These are phyloP conservation scores for Vigna reflexopilosa DNA, from an alignment of 306 rosid species.

Conservation along the genomic window DNA sequence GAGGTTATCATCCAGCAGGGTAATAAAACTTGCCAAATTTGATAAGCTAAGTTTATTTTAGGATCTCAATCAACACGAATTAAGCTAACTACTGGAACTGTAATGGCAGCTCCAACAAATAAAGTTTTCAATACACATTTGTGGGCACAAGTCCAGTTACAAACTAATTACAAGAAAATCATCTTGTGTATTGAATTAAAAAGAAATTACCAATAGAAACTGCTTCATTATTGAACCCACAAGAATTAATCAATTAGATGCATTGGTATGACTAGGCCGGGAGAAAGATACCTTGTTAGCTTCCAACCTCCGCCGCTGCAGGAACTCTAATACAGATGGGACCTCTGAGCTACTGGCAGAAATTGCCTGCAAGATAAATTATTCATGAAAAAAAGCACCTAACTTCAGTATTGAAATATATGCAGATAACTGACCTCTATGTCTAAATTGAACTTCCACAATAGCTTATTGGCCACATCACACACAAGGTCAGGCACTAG, in stretches of 20 bases:
- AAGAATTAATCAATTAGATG: constrained; percentile 37
- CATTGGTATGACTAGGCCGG: constrained; percentile 13
- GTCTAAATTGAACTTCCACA: constrained; percentile 91
- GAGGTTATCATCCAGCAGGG: constrained; percentile 27
- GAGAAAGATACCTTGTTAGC: constrained; percentile 68
- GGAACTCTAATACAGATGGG: constrained; percentile 88
- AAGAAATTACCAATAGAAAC: constrained; percentile 25
- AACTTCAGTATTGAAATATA: constrained; percentile 22
- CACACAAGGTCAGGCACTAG: constrained; percentile 88
- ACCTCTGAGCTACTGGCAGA: constrained; percentile 97
- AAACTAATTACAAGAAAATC: constrained; percentile 29
- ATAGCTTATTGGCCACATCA: constrained; percentile 68
- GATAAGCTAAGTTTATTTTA: constrained; percentile 11
- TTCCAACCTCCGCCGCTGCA: constrained; percentile 92
- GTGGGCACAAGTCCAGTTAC: constrained; percentile 25
- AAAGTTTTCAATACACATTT: not conserved
- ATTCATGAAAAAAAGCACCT: constrained; percentile 36
- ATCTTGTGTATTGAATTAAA: constrained; percentile 25
- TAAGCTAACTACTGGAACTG: constrained; percentile 20
- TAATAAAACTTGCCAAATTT: constrained; percentile 7
- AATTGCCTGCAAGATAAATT: constrained; percentile 69
- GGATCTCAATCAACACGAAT: constrained; percentile 38
- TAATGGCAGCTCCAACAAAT: constrained; percentile 24
- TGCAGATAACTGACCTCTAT: constrained; percentile 69
- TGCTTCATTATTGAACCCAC: constrained; percentile 36